Evolutionary conservation across 208 protist genomes (phyloP).

Genomic region (Acanthamoeba triangularis): DNA sequence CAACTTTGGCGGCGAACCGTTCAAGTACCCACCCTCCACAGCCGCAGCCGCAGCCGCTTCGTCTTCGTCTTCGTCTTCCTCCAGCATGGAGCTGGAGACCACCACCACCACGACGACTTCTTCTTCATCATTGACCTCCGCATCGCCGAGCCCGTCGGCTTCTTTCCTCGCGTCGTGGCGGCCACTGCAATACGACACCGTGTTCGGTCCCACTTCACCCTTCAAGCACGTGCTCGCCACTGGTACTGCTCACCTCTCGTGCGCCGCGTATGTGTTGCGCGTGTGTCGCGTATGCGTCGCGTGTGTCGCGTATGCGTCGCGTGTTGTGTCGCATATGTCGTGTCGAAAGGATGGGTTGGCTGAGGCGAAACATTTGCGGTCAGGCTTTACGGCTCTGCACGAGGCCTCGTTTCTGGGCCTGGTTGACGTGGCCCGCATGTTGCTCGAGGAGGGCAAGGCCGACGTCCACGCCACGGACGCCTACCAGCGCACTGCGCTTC

Average conservation of each 20-base stretch:
- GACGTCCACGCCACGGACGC: constrained; percentile 11
- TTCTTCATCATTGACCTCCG: not conserved
- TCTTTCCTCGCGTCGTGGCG: constrained; percentile 42
- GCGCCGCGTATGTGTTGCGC: no score
- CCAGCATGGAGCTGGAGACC: no score
- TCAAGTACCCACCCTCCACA: constrained; percentile 21
- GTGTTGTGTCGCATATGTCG: no score
- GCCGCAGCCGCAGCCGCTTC: not conserved
- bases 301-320: not conserved
- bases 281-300: not conserved
- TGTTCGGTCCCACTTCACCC: not conserved
- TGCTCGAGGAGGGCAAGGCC: not conserved
- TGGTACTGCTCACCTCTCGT: not conserved
- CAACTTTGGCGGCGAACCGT: constrained; percentile 49
- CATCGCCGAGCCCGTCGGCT: not conserved
- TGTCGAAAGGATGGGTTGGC: no score
- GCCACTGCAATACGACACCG: constrained; percentile 28
- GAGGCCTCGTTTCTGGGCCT: constrained; percentile 10
- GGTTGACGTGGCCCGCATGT: not conserved
- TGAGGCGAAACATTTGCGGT: no score
- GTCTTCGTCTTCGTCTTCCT: not conserved
- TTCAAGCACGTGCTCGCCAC: not conserved
- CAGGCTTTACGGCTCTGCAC: not conserved
- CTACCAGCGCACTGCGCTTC: constrained; percentile 26
- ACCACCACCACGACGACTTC: not conserved